phyloP scores from a whole-genome alignment of 1,284 basidiomycete genomes.

The Heterobasidion irregulare region DNA sequence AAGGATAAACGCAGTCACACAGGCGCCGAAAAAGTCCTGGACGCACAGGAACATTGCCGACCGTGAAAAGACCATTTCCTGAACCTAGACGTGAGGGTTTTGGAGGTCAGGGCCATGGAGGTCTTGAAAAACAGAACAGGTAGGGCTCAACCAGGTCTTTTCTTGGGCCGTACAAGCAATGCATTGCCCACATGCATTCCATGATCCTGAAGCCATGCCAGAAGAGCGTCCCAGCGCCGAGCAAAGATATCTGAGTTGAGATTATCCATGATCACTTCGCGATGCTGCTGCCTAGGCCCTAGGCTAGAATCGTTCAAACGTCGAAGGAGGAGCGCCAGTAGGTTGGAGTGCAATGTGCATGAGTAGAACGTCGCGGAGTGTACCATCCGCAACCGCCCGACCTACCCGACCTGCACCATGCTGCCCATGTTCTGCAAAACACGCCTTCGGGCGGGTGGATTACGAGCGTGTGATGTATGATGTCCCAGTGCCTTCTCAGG shows the following conservation, averaged over 20 bases:
- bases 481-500: no score
- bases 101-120: neutral
- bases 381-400: no score
- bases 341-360: no score
- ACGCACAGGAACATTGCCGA: neutral
- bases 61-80: slow-evolving; percentile 65
- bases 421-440: no score
- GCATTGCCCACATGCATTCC: slow-evolving; percentile 29
- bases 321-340: no score
- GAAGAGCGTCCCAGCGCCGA: slow-evolving; percentile 38
- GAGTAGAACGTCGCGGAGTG: no score
- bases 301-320: no score
- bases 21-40: neutral
- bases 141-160: neutral
- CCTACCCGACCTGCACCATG: no score
- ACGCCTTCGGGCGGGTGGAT: no score
- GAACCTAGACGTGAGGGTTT: slow-evolving; percentile 31
- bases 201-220: slow-evolving; percentile 47
- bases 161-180: slow-evolving; percentile 25
- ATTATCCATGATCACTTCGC: neutral
- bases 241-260: neutral
- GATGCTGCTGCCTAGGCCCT: no score
- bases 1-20: neutral
- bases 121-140: neutral
- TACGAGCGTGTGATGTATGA: no score